A percentile compares a stretch with the other conserved stretches of the same genome.
These are phyloP conservation scores for Talaromyces wortmannii DNA, from an alignment of 495 filamentous ascomycete genomes.

Conservation along the genomic window DNA sequence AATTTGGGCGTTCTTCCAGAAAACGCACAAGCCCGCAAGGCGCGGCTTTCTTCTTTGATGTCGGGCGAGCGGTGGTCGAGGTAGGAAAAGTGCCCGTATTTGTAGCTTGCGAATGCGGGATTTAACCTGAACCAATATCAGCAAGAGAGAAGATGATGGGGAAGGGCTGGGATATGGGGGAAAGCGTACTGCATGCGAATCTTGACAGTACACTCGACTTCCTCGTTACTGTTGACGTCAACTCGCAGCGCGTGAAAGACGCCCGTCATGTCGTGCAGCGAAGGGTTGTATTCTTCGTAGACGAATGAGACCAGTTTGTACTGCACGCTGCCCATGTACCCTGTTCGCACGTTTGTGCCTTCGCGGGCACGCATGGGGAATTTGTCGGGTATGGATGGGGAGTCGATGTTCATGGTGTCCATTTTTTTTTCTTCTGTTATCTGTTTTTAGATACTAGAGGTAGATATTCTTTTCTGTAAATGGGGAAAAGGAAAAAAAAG, in stretches of 20 bases:
- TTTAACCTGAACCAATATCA: too few relatives aligned
- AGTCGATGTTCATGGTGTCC: not conserved
- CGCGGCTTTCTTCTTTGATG: not conserved
- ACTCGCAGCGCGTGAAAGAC: not conserved
- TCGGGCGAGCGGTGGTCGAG: too few relatives aligned
- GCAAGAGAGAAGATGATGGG: too few relatives aligned
- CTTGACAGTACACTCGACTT: not conserved
- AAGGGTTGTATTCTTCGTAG: not conserved
- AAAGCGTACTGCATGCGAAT: not conserved
- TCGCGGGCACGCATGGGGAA: not conserved
- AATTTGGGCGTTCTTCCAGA: not conserved
- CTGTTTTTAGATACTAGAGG: too few relatives aligned
- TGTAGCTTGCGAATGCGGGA: too few relatives aligned
- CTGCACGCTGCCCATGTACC: not conserved
- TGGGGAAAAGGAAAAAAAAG: not conserved
- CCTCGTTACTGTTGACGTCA: not conserved
- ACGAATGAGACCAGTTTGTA: not conserved
- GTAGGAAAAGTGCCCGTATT: too few relatives aligned
- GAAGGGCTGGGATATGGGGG: too few relatives aligned
- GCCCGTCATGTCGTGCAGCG: not conserved
- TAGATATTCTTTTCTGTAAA: too few relatives aligned
- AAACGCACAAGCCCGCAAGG: not conserved
- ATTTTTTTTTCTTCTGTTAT: too few relatives aligned
- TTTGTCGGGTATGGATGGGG: not conserved
- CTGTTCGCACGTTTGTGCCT: not conserved